A percentile compares a stretch with the other conserved stretches of the same genome.
These are phyloP conservation scores for Trichocladium uniseriatum DNA, from an alignment of 495 filamentous ascomycete genomes.

Conservation along the genomic window DNA sequence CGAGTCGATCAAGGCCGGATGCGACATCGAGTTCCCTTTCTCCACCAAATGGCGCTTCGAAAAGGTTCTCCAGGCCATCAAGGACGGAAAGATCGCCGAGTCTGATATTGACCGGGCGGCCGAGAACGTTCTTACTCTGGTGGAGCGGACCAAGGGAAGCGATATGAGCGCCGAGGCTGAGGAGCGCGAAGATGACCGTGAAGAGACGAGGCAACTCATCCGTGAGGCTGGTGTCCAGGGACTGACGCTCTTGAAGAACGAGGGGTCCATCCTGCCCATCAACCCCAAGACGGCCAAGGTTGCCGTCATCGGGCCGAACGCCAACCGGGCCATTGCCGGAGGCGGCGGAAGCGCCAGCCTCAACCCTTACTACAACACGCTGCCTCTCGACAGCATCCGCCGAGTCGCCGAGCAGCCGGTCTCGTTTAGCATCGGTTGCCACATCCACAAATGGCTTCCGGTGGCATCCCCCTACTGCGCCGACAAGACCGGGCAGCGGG, in stretches of 20 bases:
- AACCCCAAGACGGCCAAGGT: conserved; percentile 50
- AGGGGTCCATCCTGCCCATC: conserved; percentile 57
- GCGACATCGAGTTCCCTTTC: conserved; percentile 73
- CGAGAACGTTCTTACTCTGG: conserved; percentile 57
- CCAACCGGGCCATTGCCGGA: conserved; percentile 64
- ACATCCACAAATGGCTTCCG: conserved; percentile 58
- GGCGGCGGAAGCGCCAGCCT: conserved; percentile 76
- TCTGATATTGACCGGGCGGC: conserved; percentile 42
- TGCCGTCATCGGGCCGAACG: conserved; percentile 77
- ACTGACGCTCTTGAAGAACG: conserved; percentile 72
- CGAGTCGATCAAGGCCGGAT: conserved; percentile 62
- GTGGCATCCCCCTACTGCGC: conserved; percentile 51
- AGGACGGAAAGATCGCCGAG: conserved; percentile 48
- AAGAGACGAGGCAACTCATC: conserved; percentile 58
- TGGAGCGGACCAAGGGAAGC: conserved; percentile 53
- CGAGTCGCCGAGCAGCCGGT: conserved; percentile 39
- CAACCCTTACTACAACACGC: conserved; percentile 65
- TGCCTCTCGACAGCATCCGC: conserved; percentile 48
- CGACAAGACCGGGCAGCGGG: conserved; percentile 44
- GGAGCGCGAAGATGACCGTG: conserved; percentile 55
- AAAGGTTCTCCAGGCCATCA: conserved; percentile 52
- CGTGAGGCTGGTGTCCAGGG: conserved; percentile 62
- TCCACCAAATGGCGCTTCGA: conserved; percentile 62
- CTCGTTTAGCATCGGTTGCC: conserved; percentile 44
- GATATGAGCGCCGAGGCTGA: conserved; percentile 51